phyloP scores from a whole-genome alignment of 352 stramenopile genomes.

The Pythium scleroteichum region DNA sequence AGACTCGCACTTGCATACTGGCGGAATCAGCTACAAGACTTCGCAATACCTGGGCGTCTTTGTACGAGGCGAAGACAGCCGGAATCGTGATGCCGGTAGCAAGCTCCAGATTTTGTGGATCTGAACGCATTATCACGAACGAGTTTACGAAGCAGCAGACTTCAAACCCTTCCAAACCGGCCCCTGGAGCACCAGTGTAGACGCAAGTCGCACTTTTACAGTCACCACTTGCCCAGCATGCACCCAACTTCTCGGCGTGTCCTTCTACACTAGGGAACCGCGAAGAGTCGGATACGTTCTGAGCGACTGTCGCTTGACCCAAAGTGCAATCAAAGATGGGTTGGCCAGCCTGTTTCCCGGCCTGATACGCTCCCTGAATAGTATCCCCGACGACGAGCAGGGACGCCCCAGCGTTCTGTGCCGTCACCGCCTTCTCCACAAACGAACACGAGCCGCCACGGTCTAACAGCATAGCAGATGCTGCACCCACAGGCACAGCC shows the following conservation, averaged over 20 bases:
- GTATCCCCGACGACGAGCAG: constrained; percentile 58
- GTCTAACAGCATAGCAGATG: constrained; percentile 44
- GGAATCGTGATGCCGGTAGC: constrained; percentile 30
- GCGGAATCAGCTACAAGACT: constrained; percentile 18
- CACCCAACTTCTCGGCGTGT: background rate
- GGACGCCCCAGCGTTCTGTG: constrained; percentile 33
- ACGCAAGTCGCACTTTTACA: constrained; percentile 48
- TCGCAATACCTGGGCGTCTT: constrained; percentile 40
- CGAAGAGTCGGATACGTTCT: constrained; percentile 31
- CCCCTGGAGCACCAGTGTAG: constrained; percentile 30
- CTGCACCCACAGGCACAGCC: background rate
- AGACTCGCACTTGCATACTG: constrained; percentile 26
- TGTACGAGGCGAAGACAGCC: constrained; percentile 42
- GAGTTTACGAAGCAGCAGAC: constrained; percentile 55
- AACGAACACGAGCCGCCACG: constrained; percentile 53
- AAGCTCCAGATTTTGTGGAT: constrained; percentile 6
- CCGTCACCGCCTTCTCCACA: constrained; percentile 44
- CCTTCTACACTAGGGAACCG: constrained; percentile 30
- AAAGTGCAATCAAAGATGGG: constrained; percentile 50
- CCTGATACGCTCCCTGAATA: constrained; percentile 38
- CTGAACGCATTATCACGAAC: constrained; percentile 42
- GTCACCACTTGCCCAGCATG: constrained; percentile 25
- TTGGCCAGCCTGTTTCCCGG: constrained; percentile 21
- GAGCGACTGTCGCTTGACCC: constrained; percentile 35
- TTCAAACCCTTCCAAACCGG: constrained; percentile 29